Evolutionary conservation across 257 asterid genomes (phyloP), one percentile per base, ranked within the genome.

Genomic region (Gardenia jasminoides): DNA sequence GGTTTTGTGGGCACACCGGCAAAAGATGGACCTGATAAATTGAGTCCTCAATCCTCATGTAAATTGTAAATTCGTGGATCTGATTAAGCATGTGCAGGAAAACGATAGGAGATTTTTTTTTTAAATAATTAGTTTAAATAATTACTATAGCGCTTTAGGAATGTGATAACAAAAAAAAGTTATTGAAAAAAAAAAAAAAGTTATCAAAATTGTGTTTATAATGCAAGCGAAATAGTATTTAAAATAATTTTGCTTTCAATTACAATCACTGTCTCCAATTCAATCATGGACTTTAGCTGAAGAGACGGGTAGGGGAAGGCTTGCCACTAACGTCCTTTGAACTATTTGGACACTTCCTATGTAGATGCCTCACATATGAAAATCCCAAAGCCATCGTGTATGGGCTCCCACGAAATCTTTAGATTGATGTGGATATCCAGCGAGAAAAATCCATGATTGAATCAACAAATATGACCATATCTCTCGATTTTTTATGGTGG

Each of bases 321-420:
- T n/a, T n/a, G n/a, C n/a, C n/a, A n/a, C 41, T 36, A 72, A n/a
- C 46, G n/a, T 19, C n/a, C 61, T 10, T 31, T 48, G 15, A 16
- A 15, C 20, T 50, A 50, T 4, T 50, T 50, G 20, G 65, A 20
- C 67, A 54, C 47, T 30, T 47, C 6, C 16, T n/a, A 4, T 16
- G 17, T 9, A 5, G 73, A 44, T 5, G 74, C 61, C 84, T 11
- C 52, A 3, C 56, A 43, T 19, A 50, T 46, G 70, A 20, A 26
- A 62, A 62, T 39, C 24, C 62, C 50, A 76, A 31, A 61, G 30
- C 24, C 67, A 58, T 31, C 24, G 10, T 76, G 3, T 44, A 20
- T 46, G 78, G 85, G 79, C 52, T 11, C 81, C 66, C 69, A 82
- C 82, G 44, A 74, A 65, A 74, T 82, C 85, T 75, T n/a, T 68